These are phyloP conservation scores for Plasmopara viticola DNA, from an alignment of 352 stramenopile genomes.

Conservation along the genomic window DNA sequence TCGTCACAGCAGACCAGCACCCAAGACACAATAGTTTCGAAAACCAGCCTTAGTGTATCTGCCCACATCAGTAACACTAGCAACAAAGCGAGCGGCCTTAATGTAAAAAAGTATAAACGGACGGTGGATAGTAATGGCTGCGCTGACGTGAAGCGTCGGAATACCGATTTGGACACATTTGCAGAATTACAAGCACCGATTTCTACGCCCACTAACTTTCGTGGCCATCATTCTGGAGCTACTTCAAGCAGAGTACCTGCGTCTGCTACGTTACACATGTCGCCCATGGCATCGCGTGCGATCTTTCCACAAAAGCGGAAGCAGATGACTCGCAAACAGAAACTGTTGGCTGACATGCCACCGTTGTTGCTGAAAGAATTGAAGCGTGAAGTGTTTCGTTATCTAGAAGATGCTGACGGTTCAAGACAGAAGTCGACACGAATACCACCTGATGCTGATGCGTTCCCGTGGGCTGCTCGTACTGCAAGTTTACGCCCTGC, in stretches of 20 bases:
- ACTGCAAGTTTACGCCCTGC: conserved; percentile 28
- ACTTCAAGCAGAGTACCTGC: conserved; percentile 12
- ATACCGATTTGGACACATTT: conserved; percentile 7
- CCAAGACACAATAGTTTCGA: too few species aligned
- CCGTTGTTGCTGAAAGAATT: conserved; percentile 30
- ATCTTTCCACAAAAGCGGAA: conserved; percentile 22
- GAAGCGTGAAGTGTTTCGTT: conserved; percentile 23
- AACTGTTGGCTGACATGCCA: conserved; percentile 30
- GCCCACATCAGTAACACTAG: neutral
- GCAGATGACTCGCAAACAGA: conserved; percentile 34
- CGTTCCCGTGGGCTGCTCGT: conserved; percentile 26
- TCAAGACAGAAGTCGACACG: conserved; percentile 1
- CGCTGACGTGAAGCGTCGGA: conserved; percentile 18
- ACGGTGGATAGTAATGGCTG: conserved; percentile 4
- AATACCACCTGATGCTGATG: conserved; percentile 18
- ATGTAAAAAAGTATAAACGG: conserved; percentile 21
- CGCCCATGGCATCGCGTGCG: conserved; percentile 20
- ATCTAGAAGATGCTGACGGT: conserved; percentile 17
- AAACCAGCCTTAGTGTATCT: neutral
- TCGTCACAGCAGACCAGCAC: too few species aligned
- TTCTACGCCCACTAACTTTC: conserved; percentile 15
- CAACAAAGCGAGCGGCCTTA: conserved; percentile 1
- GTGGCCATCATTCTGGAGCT: conserved; percentile 2
- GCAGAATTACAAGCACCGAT: neutral
- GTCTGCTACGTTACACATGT: conserved; percentile 21